Evolutionary conservation across 495 filamentous ascomycete genomes (phyloP), one percentile per base, ranked within the genome.

Genomic region (Pyrenula aspistea): DNA sequence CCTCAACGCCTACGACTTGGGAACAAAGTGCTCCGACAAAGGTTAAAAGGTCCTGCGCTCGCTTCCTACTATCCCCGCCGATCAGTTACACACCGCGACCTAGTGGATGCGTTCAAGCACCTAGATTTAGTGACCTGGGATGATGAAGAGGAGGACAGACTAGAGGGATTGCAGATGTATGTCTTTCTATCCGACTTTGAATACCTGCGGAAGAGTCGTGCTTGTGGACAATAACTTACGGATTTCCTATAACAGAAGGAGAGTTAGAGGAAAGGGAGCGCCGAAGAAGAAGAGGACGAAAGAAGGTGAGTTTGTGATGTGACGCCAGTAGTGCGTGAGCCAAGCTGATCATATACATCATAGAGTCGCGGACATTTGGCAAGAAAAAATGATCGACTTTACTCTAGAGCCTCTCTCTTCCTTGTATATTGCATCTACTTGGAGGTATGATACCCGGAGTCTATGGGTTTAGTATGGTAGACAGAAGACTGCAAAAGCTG

Each of bases 261-360:
- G 86, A 73, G 63, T 75, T 15, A 83, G 88, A 68, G 93, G 91
- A 53, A 97, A 97, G 72, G 88, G 87, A 12, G 78, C 88, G 24
- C 91, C 92, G 20, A 94, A 91, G 78, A 96, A 96, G 82, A 93
- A 92, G 74, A 81, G 75, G 67, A 82, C 74, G 23, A 76, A 77
- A 55, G 75, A 79, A 65, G 81, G 87, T 89, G 79, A 70, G 73
- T 67, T 49, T 25, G n/a, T n/a, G n/a, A n/a, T n/a, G n/a, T n/a
- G n/a, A n/a, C n/a, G n/a, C n/a, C n/a, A n/a, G n/a, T n/a, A n/a
- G n/a, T n/a, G n/a, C n/a, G n/a, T n/a, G n/a, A n/a, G n/a, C n/a
- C n/a, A n/a, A n/a, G n/a, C n/a, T n/a, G n/a, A n/a, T n/a, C n/a
- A n/a, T n/a, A n/a, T n/a, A n/a, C n/a, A n/a, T n/a, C 15, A 15